Conservation (phyloP, 345 rosid species). For the Odontarrhena argentea region DNA sequence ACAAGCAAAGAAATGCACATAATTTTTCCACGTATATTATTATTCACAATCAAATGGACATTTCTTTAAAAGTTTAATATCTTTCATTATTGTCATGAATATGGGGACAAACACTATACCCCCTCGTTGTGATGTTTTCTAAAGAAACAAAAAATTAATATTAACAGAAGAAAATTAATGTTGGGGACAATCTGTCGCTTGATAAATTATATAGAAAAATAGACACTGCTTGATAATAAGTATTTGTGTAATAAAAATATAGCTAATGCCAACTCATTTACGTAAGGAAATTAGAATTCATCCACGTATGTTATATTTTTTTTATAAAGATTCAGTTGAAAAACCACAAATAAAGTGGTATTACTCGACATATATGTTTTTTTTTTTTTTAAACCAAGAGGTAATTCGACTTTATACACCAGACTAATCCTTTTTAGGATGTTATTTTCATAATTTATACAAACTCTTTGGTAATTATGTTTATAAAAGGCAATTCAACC, state of each 20-base stretch:
- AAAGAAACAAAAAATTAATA: constrained; percentile 17
- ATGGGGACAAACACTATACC: constrained; percentile 32
- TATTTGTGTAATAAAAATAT: constrained; percentile 5
- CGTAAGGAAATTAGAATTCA: not conserved
- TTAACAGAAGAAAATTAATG: constrained; percentile 30
- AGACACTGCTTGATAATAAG: constrained; percentile 34
- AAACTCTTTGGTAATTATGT: too few relatives aligned
- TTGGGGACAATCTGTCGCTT: constrained; percentile 40
- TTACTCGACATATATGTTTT: too few relatives aligned
- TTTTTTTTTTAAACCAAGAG: too few relatives aligned
- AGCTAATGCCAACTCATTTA: constrained; percentile 23
- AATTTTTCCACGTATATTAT: constrained; percentile 7
- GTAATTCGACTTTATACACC: too few relatives aligned
- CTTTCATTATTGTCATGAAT: constrained; percentile 22
- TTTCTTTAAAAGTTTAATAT: constrained; percentile 4
- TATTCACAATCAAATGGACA: constrained; percentile 20
- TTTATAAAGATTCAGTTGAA: too few relatives aligned
- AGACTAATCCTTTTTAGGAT: too few relatives aligned
- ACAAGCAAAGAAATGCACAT: not conserved
- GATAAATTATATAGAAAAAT: constrained; percentile 24
- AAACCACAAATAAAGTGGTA: too few relatives aligned
- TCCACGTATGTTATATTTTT: too few relatives aligned
- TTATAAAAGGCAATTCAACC: too few relatives aligned
- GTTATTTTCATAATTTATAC: too few relatives aligned
- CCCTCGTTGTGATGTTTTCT: constrained; percentile 38